Conservation (phyloP, 805 yeast species). For the Cyberlindnera galapagoensis region DNA sequence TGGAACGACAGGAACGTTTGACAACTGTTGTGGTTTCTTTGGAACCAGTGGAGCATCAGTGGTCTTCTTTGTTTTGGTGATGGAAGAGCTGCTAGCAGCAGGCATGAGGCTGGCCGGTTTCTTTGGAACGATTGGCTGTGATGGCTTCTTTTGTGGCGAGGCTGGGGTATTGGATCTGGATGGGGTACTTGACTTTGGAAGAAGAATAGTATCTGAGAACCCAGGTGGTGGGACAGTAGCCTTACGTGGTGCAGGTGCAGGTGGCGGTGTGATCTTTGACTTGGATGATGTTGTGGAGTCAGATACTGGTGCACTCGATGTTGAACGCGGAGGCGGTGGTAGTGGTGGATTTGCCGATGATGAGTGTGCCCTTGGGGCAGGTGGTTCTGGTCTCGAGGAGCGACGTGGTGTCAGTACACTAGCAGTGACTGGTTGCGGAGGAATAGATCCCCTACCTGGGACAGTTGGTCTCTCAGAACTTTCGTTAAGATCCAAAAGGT, state of each 20-base stretch:
- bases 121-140: constrained; percentile 16
- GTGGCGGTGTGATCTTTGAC: constrained; percentile 21
- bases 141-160: constrained; percentile 10
- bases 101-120: constrained; percentile 9
- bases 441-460: constrained; percentile 11
- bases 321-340: constrained; percentile 2
- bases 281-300: constrained; percentile 3
- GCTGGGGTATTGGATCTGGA: constrained; percentile 15
- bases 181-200: constrained; percentile 27
- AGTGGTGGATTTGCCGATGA: constrained; percentile 2
- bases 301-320: background rate
- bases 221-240: constrained; percentile 31
- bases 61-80: constrained; percentile 12
- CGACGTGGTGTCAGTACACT: constrained; percentile 16
- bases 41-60: constrained; percentile 1
- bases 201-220: constrained; percentile 25
- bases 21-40: constrained; percentile 4
- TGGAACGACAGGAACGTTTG: constrained; percentile 6
- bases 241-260: constrained; percentile 28
- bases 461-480: constrained; percentile 15
- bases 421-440: constrained; percentile 6
- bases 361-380: constrained; percentile 11
- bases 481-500: constrained; percentile 18
- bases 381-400: constrained; percentile 10
- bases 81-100: constrained; percentile 15